Evolutionary conservation across 306 rosid genomes (phyloP).

Genomic region (Cucurbita pepo): DNA sequence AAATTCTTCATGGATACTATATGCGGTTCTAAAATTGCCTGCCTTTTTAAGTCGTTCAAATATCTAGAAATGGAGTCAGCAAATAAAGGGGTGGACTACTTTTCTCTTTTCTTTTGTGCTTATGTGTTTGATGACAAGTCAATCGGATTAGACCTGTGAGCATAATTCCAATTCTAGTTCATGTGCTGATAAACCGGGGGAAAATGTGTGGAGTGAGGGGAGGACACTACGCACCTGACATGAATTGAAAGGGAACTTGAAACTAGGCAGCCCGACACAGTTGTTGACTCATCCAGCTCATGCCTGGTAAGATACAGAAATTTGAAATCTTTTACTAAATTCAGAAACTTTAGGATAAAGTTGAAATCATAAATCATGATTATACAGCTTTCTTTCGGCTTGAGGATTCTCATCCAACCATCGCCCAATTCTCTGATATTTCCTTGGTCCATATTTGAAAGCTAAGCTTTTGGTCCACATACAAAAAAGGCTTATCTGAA

Average conservation of each 20-base stretch:
- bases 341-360: neutral
- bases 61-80: neutral
- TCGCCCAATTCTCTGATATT: neutral
- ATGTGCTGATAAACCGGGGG: neutral
- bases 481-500: neutral
- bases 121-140: neutral
- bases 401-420: neutral
- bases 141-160: neutral
- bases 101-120: neutral
- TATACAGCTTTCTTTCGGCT: neutral
- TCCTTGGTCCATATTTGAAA: neutral
- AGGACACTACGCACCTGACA: neutral
- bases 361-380: neutral
- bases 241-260: neutral
- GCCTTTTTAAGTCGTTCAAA: neutral
- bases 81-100: neutral
- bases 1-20: neutral
- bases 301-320: neutral
- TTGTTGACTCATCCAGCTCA: neutral
- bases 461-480: neutral
- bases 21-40: neutral
- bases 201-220: neutral
- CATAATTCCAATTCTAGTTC: neutral
- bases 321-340: neutral
- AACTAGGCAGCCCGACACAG: neutral